These are phyloP conservation scores for Inosperma sp. DNA, from an alignment of 768 basidiomycete genomes.

Conservation along the genomic window DNA sequence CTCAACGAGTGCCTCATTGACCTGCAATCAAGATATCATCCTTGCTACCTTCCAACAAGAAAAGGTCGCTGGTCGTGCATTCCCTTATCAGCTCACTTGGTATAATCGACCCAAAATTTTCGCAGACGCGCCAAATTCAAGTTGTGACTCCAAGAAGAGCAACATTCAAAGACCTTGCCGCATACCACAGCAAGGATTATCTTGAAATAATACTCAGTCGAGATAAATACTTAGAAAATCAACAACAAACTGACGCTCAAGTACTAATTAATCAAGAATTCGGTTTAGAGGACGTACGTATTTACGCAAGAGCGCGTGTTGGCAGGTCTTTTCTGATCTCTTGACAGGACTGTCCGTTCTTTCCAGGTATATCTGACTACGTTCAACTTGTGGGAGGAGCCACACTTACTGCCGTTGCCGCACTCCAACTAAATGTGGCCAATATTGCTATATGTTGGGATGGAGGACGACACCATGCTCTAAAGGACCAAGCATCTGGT, in stretches of 20 bases:
- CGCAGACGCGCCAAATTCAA: constrained; percentile 29
- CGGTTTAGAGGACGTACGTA: constrained; percentile 41
- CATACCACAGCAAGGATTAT: constrained; percentile 71
- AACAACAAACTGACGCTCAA: constrained; percentile 8
- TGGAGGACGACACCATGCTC: constrained; percentile 87
- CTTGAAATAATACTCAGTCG: constrained; percentile 53
- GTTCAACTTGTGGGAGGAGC: constrained; percentile 71
- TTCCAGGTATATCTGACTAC: constrained; percentile 64
- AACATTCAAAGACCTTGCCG: constrained; percentile 49
- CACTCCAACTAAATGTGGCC: constrained; percentile 46
- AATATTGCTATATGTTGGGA: constrained; percentile 85
- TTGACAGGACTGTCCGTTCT: constrained; percentile 76
- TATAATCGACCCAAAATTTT: constrained; percentile 35
- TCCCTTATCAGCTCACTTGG: constrained; percentile 52
- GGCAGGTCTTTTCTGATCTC: background rate
- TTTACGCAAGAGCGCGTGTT: too few relatives aligned
- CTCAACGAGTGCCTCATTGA: background rate
- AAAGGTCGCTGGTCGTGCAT: constrained; percentile 63
- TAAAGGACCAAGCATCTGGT: constrained; percentile 72
- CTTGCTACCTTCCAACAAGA: constrained; percentile 63
- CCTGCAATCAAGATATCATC: constrained; percentile 34
- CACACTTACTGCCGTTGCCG: constrained; percentile 65
- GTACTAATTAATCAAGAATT: constrained; percentile 34
- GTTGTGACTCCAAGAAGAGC: constrained; percentile 55
- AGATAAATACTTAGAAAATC: too few relatives aligned